Percentiles rank a stretch among this genome's conserved stretches.
Conservation (phyloP, 768 basidiomycete species). For the Phylloporus rhodoxanthus region DNA sequence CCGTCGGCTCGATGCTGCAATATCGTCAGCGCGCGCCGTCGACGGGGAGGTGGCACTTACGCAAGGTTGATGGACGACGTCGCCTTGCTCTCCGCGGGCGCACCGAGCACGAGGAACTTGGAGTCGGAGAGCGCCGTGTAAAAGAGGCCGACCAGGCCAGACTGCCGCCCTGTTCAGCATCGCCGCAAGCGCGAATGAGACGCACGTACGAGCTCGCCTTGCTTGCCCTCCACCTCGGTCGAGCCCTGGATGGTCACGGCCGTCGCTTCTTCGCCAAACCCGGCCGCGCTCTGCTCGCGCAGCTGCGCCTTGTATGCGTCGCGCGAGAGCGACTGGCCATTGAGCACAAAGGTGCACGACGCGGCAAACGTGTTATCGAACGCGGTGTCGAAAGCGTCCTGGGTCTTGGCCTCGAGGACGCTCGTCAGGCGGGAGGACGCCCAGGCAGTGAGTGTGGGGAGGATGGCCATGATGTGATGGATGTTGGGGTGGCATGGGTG, state of each 20-base stretch:
- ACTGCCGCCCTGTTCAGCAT: conserved; percentile 5
- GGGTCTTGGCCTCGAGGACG: conserved; percentile 36
- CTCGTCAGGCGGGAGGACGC: conserved; percentile 35
- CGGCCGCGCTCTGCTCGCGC: conserved; percentile 25
- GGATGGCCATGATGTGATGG: conserved; percentile 25
- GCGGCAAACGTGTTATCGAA: conserved; percentile 39
- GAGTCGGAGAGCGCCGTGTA: conserved; percentile 34
- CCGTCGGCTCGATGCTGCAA: conserved; percentile 27
- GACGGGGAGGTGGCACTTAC: conserved; percentile 21
- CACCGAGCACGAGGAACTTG: conserved; percentile 30
- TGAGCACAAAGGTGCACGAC: conserved; percentile 35
- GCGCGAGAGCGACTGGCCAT: conserved; percentile 36
- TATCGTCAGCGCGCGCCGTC: not conserved
- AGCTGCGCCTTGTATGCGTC: conserved; percentile 37
- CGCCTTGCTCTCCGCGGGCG: conserved; percentile 26
- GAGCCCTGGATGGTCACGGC: conserved; percentile 22
- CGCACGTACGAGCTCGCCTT: conserved; percentile 23
- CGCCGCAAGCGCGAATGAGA: not conserved
- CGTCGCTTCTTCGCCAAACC: conserved; percentile 7
- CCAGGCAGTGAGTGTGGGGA: conserved; percentile 40
- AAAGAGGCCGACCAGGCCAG: conserved; percentile 33
- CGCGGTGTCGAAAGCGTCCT: conserved; percentile 29
- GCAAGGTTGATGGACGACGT: conserved; percentile 36
- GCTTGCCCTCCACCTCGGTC: conserved; percentile 24
- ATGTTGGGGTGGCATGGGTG: not conserved